Conservation (phyloP, 768 basidiomycete genomes). For the Pleurotus ostreatus region DNA sequence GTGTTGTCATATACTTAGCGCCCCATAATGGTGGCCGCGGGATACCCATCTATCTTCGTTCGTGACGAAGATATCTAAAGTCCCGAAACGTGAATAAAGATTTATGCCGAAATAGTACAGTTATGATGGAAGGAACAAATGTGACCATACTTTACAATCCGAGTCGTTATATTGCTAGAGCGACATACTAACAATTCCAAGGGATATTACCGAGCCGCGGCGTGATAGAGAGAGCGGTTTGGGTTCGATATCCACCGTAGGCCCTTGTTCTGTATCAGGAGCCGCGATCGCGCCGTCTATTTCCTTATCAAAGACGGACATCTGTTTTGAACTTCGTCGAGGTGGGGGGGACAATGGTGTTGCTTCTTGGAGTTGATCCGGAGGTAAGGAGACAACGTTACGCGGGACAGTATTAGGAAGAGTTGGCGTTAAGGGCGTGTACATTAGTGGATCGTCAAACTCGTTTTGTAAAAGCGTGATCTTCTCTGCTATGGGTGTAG, state of each 20-base stretch:
- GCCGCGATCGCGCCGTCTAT: slow-evolving; percentile 13
- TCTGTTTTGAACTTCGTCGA: slow-evolving; percentile 51
- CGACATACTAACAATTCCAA: slow-evolving; percentile 43
- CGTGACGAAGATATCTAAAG: too few relatives aligned
- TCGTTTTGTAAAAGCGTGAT: slow-evolving; percentile 50
- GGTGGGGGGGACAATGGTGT: slow-evolving; percentile 62
- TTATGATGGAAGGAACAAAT: slow-evolving; percentile 3
- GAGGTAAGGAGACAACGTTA: slow-evolving; percentile 16
- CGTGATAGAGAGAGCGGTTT: slow-evolving; percentile 38
- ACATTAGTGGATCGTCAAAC: slow-evolving; percentile 57
- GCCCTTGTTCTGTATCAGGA: slow-evolving; percentile 19
- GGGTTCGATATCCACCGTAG: slow-evolving; percentile 25
- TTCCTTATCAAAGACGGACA: slow-evolving; percentile 30
- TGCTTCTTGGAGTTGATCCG: slow-evolving; percentile 24
- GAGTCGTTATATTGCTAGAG: slow-evolving; percentile 3
- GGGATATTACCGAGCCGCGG: slow-evolving; percentile 50
- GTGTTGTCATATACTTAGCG: too few relatives aligned
- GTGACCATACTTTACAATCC: neutral
- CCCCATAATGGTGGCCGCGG: too few relatives aligned
- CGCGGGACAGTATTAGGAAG: slow-evolving; percentile 19
- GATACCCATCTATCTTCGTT: too few relatives aligned
- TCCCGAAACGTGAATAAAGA: neutral
- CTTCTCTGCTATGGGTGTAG: slow-evolving; percentile 58
- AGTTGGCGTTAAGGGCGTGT: slow-evolving; percentile 40
- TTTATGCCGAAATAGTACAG: slow-evolving; percentile 12